Percentiles rank a stretch among this genome's conserved stretches.
Evolutionary conservation across 2,329 filamentous ascomycete genomes (phyloP).

Genomic region (Stylonectria norvegica): DNA sequence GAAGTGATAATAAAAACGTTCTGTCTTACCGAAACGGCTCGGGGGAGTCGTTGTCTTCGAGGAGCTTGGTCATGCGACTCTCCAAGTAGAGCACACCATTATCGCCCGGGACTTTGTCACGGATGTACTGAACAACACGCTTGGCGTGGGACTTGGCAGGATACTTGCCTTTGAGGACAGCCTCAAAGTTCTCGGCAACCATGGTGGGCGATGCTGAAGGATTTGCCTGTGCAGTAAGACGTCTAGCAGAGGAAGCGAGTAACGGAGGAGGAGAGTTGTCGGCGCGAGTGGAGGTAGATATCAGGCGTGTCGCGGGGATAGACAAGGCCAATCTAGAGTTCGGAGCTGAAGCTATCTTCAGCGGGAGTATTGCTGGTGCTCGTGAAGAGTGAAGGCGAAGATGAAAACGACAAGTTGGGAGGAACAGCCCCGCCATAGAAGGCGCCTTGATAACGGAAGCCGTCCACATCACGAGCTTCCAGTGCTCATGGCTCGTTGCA

Average conservation of each 20-base stretch:
- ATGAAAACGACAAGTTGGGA: conserved; percentile 3
- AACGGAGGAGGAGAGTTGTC: conserved; percentile 5
- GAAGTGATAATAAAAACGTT: not conserved
- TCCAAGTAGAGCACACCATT: conserved; percentile 82
- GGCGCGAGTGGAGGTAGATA: not conserved
- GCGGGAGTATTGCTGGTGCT: no score
- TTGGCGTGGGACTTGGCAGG: conserved; percentile 85
- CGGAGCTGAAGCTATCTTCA: no score
- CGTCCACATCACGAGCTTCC: conserved; percentile 1
- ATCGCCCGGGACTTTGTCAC: conserved; percentile 59
- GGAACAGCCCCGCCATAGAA: conserved; percentile 11
- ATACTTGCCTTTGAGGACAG: conserved; percentile 60
- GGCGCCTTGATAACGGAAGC: conserved; percentile 10
- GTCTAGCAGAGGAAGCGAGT: not conserved
- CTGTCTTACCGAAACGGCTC: conserved; percentile 68
- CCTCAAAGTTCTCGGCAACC: conserved; percentile 44
- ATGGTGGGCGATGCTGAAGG: conserved; percentile 22
- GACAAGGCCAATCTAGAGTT: not conserved
- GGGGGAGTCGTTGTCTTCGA: conserved; percentile 85
- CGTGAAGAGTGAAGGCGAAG: not conserved
- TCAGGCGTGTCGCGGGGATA: not conserved
- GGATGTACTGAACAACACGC: conserved; percentile 77
- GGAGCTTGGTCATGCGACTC: conserved; percentile 72
- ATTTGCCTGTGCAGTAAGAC: no score
- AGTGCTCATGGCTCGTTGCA: not conserved